Conservation (phyloP, 73 alveolate species). For the Urostyla sp. region DNA sequence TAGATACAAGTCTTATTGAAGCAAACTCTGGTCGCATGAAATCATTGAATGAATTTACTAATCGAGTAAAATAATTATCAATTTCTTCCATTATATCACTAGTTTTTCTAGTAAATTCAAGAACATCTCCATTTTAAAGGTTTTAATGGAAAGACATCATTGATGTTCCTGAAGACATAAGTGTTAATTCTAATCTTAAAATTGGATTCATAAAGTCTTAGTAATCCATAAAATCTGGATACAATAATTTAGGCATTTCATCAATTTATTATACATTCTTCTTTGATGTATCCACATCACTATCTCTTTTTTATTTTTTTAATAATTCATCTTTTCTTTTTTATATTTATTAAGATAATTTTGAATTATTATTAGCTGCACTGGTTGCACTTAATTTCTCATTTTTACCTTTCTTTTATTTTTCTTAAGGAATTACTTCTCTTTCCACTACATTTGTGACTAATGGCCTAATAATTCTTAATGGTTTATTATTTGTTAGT, state of each 20-base stretch:
- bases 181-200: conserved; percentile 41
- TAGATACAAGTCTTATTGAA: conserved; percentile 48
- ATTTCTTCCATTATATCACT: conserved; percentile 41
- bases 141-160: neutral
- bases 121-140: conserved; percentile 10
- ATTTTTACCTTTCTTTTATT: conserved; percentile 9
- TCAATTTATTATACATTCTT: conserved; percentile 18
- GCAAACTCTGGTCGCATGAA: conserved; percentile 67
- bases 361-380: neutral
- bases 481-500: neutral
- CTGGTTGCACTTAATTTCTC: neutral
- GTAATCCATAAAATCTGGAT: conserved; percentile 57
- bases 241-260: conserved; percentile 1
- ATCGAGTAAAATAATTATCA: conserved; percentile 12
- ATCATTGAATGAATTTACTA: conserved; percentile 44
- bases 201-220: conserved; percentile 57
- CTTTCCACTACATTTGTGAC: conserved; percentile 12
- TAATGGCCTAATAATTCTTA: conserved; percentile 1
- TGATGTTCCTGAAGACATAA: neutral
- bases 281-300: neutral
- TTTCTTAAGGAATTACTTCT: conserved; percentile 8
- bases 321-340: neutral
- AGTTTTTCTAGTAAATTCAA: conserved; percentile 37
- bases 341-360: neutral
- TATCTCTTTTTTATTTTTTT: neutral